Percentiles rank a stretch among this genome's conserved stretches.
These are phyloP conservation scores for Coriaria nepalensis DNA, from an alignment of 306 rosid species.

Conservation along the genomic window DNA sequence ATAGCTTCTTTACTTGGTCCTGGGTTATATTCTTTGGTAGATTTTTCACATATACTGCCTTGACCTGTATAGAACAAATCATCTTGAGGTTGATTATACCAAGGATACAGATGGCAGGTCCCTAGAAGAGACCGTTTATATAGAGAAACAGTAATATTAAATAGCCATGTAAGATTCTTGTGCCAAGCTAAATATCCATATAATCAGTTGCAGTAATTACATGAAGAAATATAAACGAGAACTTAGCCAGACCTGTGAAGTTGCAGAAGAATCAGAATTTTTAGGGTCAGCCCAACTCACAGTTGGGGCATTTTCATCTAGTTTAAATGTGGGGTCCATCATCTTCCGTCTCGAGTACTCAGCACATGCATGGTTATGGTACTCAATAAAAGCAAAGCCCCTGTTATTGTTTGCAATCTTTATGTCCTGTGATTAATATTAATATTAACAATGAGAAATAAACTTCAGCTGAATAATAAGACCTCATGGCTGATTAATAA, in stretches of 20 bases:
- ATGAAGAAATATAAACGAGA: not conserved
- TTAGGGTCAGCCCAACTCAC: conserved; percentile 99
- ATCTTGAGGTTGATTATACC: conserved; percentile 10
- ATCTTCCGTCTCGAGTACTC: conserved; percentile 79
- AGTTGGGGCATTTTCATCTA: conserved; percentile 79
- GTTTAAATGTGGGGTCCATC: conserved; percentile 77
- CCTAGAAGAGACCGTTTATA: conserved; percentile 1
- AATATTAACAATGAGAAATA: conserved; percentile 6
- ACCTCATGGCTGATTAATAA: not conserved
- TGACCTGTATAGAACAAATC: conserved; percentile 42
- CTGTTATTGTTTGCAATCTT: conserved; percentile 69
- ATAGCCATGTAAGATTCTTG: not conserved
- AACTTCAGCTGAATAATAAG: conserved; percentile 5
- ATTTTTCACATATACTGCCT: conserved; percentile 86
- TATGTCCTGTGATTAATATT: conserved; percentile 53
- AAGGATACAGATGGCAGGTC: conserved; percentile 11
- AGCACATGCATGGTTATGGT: conserved; percentile 89
- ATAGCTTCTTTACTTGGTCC: conserved; percentile 73
- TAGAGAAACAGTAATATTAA: not conserved
- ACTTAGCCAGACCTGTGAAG: conserved; percentile 61
- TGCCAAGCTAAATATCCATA: not conserved
- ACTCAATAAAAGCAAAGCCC: conserved; percentile 91
- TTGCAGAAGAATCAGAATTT: conserved; percentile 79
- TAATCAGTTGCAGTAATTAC: not conserved
- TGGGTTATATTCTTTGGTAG: conserved; percentile 82